phyloP scores from a whole-genome alignment of 2,329 filamentous ascomycete genomes.

The Hortaea werneckii region DNA sequence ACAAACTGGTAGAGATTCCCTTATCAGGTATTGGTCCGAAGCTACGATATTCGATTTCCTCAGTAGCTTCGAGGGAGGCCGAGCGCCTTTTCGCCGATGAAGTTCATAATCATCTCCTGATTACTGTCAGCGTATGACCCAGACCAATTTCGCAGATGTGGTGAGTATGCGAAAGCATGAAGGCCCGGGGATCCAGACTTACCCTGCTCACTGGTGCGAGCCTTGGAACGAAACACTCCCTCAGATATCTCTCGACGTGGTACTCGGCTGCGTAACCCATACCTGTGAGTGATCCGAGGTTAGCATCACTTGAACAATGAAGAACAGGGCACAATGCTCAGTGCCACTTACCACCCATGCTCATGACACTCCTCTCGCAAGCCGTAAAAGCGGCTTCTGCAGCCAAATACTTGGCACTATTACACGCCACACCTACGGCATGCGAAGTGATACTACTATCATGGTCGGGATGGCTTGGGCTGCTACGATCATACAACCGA shows the following conservation, averaged over 20 bases:
- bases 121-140: constrained; percentile 1
- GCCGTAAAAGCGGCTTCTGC: constrained; percentile 52
- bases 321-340: not conserved
- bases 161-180: not conserved
- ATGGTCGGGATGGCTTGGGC: constrained; percentile 18
- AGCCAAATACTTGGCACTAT: constrained; percentile 48
- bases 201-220: constrained; percentile 50
- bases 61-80: constrained; percentile 58
- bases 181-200: constrained; percentile 10
- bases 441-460: constrained; percentile 33
- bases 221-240: constrained; percentile 49
- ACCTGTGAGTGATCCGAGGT: not conserved
- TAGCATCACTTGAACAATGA: not conserved
- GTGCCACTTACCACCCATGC: constrained; percentile 38
- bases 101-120: constrained; percentile 68
- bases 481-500: constrained; percentile 44
- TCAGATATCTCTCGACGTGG: constrained; percentile 50
- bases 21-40: no score
- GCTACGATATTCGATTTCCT: not conserved
- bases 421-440: constrained; percentile 44
- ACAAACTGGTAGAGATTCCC: no score
- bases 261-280: constrained; percentile 57
- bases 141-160: not conserved
- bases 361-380: constrained; percentile 48
- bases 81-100: constrained; percentile 59